Evolutionary conservation across 768 basidiomycete genomes (phyloP).

Genomic region (Boletellus emodensis): DNA sequence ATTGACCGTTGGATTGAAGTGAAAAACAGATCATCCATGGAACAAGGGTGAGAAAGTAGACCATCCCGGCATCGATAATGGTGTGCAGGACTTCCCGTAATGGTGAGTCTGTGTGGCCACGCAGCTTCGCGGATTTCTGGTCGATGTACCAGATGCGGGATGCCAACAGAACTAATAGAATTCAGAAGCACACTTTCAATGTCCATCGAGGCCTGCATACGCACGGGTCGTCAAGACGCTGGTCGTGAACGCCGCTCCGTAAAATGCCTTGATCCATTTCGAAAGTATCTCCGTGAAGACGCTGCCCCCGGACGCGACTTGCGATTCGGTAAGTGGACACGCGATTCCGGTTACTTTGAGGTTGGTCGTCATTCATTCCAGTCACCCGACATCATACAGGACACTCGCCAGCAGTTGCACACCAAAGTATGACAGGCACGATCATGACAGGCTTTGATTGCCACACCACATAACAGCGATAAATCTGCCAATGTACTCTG

Average conservation of each 20-base stretch:
- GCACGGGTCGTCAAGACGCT: constrained; percentile 10
- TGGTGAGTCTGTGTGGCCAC: background rate
- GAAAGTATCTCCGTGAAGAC: constrained; percentile 3
- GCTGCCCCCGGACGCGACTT: background rate
- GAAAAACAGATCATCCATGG: constrained; percentile 30
- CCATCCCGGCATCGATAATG: constrained; percentile 33
- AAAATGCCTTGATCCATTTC: constrained; percentile 7
- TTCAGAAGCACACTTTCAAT: no score
- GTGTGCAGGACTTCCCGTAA: constrained; percentile 16
- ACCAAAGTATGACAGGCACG: constrained; percentile 8
- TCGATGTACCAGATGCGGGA: constrained; percentile 27
- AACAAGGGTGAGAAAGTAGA: constrained; percentile 33
- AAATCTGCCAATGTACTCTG: constrained; percentile 2
- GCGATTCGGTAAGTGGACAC: background rate
- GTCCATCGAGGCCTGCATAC: background rate
- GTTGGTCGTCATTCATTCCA: background rate
- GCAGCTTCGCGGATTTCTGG: constrained; percentile 17
- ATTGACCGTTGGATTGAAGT: constrained; percentile 26
- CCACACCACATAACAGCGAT: constrained; percentile 11
- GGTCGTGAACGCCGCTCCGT: constrained; percentile 1
- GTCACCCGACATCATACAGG: background rate
- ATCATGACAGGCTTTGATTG: constrained; percentile 4
- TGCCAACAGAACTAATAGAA: constrained; percentile 20
- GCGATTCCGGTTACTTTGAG: constrained; percentile 5
- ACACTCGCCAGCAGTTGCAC: background rate